Evolutionary conservation across 257 asterid species (phyloP).

Genomic region (Fraxinus excelsior): DNA sequence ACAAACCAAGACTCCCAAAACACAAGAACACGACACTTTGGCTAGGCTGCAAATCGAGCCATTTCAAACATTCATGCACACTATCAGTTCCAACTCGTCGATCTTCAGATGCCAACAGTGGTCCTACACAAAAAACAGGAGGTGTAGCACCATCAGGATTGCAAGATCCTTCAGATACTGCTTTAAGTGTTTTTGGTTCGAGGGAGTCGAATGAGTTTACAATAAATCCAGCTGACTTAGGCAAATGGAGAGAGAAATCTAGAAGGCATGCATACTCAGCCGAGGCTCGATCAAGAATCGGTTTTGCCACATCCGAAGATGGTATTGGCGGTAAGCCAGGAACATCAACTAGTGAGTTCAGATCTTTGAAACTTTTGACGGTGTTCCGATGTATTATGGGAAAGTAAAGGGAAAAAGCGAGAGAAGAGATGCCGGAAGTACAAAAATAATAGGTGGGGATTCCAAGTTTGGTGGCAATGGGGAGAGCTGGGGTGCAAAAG

Average conservation of each 20-base stretch:
- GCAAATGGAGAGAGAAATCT: not conserved
- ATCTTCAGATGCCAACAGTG: slow-evolving; percentile 33
- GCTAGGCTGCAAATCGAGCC: slow-evolving; percentile 62
- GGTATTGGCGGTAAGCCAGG: slow-evolving; percentile 55
- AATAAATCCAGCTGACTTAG: slow-evolving; percentile 40
- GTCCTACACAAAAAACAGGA: slow-evolving; percentile 61
- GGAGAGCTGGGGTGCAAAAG: slow-evolving; percentile 44
- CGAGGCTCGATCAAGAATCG: slow-evolving; percentile 23
- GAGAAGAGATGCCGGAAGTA: slow-evolving; percentile 47
- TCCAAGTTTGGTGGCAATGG: slow-evolving; percentile 31
- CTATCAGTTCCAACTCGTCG: not conserved
- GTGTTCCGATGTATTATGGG: slow-evolving; percentile 34
- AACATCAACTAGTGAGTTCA: slow-evolving; percentile 32
- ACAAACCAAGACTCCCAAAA: slow-evolving; percentile 56
- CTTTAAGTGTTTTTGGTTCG: slow-evolving; percentile 32
- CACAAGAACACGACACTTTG: slow-evolving; percentile 58
- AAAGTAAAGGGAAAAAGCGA: slow-evolving; percentile 34
- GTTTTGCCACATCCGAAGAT: slow-evolving; percentile 39
- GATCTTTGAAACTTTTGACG: slow-evolving; percentile 40
- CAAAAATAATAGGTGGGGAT: slow-evolving; percentile 50
- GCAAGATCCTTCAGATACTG: slow-evolving; percentile 43
- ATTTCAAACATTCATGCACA: slow-evolving; percentile 40
- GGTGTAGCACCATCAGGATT: slow-evolving; percentile 46
- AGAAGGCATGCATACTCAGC: slow-evolving; percentile 33
- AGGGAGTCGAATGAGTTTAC: slow-evolving; percentile 50